Percentiles rank a stretch among this genome's conserved stretches.
Evolutionary conservation across 1,284 basidiomycete genomes (phyloP).

Genomic region (Mycosarcoma maydis): DNA sequence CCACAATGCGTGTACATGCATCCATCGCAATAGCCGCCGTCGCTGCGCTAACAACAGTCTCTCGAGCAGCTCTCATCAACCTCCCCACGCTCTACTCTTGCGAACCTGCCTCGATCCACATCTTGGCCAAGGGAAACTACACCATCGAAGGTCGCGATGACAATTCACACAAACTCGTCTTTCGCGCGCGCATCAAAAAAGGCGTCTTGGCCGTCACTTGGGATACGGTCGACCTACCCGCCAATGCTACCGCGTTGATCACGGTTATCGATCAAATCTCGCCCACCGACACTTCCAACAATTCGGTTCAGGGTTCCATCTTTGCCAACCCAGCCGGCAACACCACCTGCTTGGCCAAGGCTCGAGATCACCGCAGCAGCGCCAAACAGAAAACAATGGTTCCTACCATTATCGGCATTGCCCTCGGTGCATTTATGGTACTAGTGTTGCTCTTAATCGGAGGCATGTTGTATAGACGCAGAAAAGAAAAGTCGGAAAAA

Average conservation of each 20-base stretch:
- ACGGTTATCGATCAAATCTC: conserved; percentile 21
- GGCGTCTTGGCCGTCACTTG: conserved; percentile 15
- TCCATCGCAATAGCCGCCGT: not conserved
- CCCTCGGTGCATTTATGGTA: conserved; percentile 19
- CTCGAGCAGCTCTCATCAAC: conserved; percentile 4
- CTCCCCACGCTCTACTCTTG: conserved; percentile 31
- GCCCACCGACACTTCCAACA: conserved; percentile 2
- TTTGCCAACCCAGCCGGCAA: conserved; percentile 14
- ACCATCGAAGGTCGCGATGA: conserved; percentile 32
- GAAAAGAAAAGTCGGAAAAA: conserved; percentile 21
- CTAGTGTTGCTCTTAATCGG: conserved; percentile 20
- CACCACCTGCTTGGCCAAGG: conserved; percentile 15
- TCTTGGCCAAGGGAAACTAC: conserved; percentile 30
- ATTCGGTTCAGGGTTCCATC: conserved; percentile 2
- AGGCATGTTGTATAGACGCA: conserved; percentile 28
- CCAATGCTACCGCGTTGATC: conserved; percentile 21
- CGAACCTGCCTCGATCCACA: conserved; percentile 23
- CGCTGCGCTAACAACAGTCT: not conserved
- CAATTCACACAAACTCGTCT: conserved; percentile 21
- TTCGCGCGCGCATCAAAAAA: conserved; percentile 12
- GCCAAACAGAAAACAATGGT: conserved; percentile 23
- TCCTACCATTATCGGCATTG: conserved; percentile 30
- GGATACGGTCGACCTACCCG: conserved; percentile 23
- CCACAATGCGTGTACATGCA: conserved; percentile 5
- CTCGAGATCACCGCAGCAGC: not conserved